Conservation (phyloP, 2,329 filamentous ascomycete species). For the Cyphellophora europaea region DNA sequence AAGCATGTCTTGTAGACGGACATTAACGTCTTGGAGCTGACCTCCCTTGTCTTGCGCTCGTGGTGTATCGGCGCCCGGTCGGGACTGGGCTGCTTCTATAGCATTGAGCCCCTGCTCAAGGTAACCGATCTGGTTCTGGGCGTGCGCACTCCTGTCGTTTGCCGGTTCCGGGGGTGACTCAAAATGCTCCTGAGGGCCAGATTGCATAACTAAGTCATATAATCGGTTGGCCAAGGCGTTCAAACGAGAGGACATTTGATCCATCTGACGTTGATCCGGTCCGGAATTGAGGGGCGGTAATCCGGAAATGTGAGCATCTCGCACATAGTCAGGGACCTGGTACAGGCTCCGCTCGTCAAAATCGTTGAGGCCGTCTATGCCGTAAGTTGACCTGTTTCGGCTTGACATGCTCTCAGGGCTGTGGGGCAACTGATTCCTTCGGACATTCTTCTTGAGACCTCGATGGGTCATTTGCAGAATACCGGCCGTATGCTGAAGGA, state of each 20-base stretch:
- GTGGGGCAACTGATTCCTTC: conserved; percentile 46
- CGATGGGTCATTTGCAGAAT: conserved; percentile 86
- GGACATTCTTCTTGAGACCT: conserved; percentile 52
- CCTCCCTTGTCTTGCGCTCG: conserved; percentile 10
- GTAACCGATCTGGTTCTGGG: conserved; percentile 55
- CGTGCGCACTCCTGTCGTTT: conserved; percentile 17
- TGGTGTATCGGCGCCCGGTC: conserved; percentile 23
- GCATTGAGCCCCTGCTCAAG: conserved; percentile 56
- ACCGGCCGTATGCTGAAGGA: conserved; percentile 85
- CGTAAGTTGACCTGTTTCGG: conserved; percentile 39
- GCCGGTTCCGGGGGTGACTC: conserved; percentile 27
- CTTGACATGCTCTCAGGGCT: conserved; percentile 61
- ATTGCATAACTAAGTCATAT: conserved; percentile 53
- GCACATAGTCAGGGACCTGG: conserved; percentile 55
- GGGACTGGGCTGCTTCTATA: conserved; percentile 50
- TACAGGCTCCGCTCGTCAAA: conserved; percentile 75
- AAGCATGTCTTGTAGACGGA: conserved; percentile 53
- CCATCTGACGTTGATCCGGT: conserved; percentile 9
- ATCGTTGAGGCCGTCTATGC: conserved; percentile 46
- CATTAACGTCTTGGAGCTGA: conserved; percentile 46
- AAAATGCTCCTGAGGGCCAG: conserved; percentile 26
- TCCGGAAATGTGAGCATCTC: conserved; percentile 30
- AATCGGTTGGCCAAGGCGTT: conserved; percentile 59
- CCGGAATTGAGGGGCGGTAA: background rate
- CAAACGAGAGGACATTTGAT: conserved; percentile 36